These are phyloP conservation scores for Pseudopediastrum boryanum DNA, from an alignment of 139 green algal species.

Conservation along the genomic window DNA sequence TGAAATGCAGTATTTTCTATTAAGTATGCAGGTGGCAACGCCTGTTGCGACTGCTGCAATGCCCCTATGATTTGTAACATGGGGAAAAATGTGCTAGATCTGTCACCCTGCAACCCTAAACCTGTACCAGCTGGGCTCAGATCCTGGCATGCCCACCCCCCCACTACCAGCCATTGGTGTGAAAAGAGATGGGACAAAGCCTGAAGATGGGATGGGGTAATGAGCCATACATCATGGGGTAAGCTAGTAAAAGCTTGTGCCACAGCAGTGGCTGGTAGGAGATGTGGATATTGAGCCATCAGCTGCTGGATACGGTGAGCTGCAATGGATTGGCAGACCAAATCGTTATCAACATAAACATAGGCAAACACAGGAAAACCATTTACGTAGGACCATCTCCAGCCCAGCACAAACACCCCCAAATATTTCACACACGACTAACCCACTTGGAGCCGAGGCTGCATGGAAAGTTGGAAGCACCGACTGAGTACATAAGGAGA, in stretches of 20 bases:
- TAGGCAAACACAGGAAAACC: constrained; percentile 1
- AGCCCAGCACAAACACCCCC: constrained; percentile 19
- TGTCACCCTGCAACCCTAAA: not conserved
- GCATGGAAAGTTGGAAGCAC: constrained; percentile 5
- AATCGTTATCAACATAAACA: constrained; percentile 11
- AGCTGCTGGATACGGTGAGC: not conserved
- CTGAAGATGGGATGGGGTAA: not conserved
- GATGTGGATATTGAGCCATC: constrained; percentile 10
- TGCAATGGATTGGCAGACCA: not conserved
- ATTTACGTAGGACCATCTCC: constrained; percentile 20
- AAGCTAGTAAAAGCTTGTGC: not conserved
- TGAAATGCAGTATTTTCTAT: constrained; percentile 20
- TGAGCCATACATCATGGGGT: not conserved
- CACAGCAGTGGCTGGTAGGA: not conserved
- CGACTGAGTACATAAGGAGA: not conserved
- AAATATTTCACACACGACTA: constrained; percentile 32
- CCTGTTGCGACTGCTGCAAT: constrained; percentile 10
- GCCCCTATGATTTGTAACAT: not conserved
- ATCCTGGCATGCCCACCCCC: constrained; percentile 25
- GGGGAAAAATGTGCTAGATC: not conserved
- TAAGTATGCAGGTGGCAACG: not conserved
- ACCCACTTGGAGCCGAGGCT: not conserved
- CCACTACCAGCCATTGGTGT: constrained; percentile 27
- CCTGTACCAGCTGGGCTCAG: constrained; percentile 1
- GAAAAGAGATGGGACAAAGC: not conserved